Conservation (phyloP, 345 rosid genomes). For the Eucalyptus cloeziana region DNA sequence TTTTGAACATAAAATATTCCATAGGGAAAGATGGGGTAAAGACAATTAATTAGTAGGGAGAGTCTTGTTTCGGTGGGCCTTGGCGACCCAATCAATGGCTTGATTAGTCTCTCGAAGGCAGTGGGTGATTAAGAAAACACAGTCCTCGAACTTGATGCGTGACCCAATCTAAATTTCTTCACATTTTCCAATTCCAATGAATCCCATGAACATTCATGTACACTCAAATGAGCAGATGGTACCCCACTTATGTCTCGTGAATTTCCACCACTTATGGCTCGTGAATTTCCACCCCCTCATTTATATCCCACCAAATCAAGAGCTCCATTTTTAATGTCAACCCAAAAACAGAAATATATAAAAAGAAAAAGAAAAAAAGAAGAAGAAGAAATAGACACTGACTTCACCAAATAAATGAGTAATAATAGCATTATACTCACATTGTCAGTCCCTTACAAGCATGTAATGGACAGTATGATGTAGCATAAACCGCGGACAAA, state of each 20-base stretch:
- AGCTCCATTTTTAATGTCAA: background rate
- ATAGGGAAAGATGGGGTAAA: background rate
- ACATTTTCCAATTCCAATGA: background rate
- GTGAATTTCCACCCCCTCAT: background rate
- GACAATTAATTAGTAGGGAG: too few species aligned
- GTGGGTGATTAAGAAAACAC: background rate
- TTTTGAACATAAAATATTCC: too few species aligned
- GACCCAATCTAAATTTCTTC: too few species aligned
- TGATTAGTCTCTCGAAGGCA: too few species aligned
- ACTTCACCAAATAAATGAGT: background rate
- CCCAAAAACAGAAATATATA: too few species aligned
- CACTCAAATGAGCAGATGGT: background rate
- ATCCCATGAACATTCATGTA: background rate
- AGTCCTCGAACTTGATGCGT: background rate
- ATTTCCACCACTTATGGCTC: background rate
- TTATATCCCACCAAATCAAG: too few species aligned
- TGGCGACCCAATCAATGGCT: too few species aligned
- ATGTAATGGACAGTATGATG: too few species aligned
- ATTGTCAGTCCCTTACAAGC: background rate
- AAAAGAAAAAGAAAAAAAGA: too few species aligned
- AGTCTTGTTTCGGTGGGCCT: too few species aligned
- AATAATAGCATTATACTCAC: background rate
- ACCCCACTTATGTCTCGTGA: background rate
- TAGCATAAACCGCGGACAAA: too few species aligned
- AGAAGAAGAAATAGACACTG: background rate